Base-by-base conservation (phyloP, 352 stramenopile genomes). In the Globisporangium okanoganense region DNA sequence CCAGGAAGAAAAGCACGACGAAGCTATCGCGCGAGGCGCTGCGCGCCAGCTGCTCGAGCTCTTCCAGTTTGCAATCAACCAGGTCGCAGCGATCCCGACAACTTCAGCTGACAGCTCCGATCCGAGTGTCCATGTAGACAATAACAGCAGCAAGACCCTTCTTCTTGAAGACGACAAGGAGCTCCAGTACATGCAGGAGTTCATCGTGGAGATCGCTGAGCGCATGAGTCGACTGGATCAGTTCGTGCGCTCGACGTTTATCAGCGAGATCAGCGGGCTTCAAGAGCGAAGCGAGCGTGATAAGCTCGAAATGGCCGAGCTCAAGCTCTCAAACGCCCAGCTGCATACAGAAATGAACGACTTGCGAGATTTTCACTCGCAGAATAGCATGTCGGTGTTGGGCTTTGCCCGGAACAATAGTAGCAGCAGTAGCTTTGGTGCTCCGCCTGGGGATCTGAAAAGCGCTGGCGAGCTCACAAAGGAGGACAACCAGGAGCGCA, bases 1-100 rank as follows among this genome's bases (percentile, higher is more conserved):
- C 7, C 72, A 86, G 35, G 66, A 85, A 41, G 58, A 87, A 31
- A 90, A 87, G 41, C 63, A 72, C 13, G 69, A 75, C 25, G 61
- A 80, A 13, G 71, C 65, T 0, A 78, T 88, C 58, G 75, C 67
- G 5, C 71, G 71, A 16, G 76, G 71, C 5, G 69, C 80, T 6
- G 75, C 80, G 0, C 70, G 62, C 10, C 70, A 79, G 45, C 57
- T 90, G 0, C 48, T 81, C 5, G 65, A 79, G 29, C 59, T 90
- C 5, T 76, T 86, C 8, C 63, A 83, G 31, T 79, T 65, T 33
- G 80, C 75, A 2, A 58, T 86, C 22, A 69, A 71, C n/a, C 80
- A 90, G 38, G 74, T 79, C 14, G 41, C 51, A n/a, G 47, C 47
- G 2, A n/a, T 31, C 13, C 18, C 36, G n/a, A 56, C n/a, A n/a